Evolutionary conservation across 2,329 filamentous ascomycete genomes (phyloP).

Genomic region (Sclerotinia borealis): DNA sequence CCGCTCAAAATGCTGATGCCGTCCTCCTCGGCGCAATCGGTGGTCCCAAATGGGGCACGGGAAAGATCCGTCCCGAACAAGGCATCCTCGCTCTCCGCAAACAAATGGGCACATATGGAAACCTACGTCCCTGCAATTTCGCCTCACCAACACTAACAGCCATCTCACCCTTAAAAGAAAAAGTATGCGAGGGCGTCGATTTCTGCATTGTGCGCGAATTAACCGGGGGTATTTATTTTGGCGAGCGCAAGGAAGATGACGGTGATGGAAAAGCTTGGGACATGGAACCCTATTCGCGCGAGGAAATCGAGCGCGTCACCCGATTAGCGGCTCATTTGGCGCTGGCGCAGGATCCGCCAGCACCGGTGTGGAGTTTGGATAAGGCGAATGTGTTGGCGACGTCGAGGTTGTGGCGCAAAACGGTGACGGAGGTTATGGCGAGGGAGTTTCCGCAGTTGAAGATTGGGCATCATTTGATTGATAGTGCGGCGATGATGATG

Average conservation of each 20-base stretch:
- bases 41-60: constrained; percentile 94
- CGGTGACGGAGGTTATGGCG: constrained; percentile 75
- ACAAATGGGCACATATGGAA: constrained; percentile 89
- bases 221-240: constrained; percentile 93
- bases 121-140: constrained; percentile 94
- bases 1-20: constrained; percentile 80
- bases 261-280: constrained; percentile 72
- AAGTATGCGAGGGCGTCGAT: constrained; percentile 80
- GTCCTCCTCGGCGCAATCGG: constrained; percentile 91
- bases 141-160: constrained; percentile 80
- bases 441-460: constrained; percentile 84
- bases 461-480: constrained; percentile 85
- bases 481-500: constrained; percentile 96
- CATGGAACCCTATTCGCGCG: constrained; percentile 77
- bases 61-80: constrained; percentile 82
- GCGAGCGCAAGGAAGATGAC: constrained; percentile 74
- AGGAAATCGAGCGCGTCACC: constrained; percentile 83
- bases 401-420: constrained; percentile 81
- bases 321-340: constrained; percentile 78
- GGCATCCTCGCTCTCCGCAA: constrained; percentile 87
- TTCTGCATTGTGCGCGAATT: constrained; percentile 90
- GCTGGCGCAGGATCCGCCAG: constrained; percentile 66
- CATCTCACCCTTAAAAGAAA: constrained; percentile 77
- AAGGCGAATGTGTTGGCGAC: constrained; percentile 97
- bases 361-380: constrained; percentile 80